Conservation (phyloP, 345 rosid genomes). For the Aegle marmelos region DNA sequence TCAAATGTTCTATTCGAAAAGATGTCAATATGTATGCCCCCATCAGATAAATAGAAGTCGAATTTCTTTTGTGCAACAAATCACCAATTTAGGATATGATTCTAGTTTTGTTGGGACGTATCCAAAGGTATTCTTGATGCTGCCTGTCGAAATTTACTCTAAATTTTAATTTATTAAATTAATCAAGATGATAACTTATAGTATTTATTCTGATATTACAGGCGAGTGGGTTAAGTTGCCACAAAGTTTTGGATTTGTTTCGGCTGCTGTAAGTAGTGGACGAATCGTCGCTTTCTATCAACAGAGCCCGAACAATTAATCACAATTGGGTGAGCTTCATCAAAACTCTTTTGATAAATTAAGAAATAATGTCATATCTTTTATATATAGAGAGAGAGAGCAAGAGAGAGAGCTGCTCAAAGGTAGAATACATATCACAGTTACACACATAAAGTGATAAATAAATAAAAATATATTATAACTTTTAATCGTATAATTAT, state of each 20-base stretch:
- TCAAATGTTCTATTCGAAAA: too few relatives aligned
- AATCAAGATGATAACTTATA: not conserved
- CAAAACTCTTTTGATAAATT: not conserved
- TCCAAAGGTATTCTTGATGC: not conserved
- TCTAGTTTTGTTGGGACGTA: not conserved
- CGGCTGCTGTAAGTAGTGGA: not conserved
- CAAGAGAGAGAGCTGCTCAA: too few relatives aligned
- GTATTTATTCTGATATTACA: not conserved
- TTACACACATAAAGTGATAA: too few relatives aligned
- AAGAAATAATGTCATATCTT: not conserved
- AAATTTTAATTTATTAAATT: not conserved
- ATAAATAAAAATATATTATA: too few relatives aligned
- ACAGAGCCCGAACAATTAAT: not conserved
- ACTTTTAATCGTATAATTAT: too few relatives aligned
- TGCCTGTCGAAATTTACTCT: not conserved
- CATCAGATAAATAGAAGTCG: not conserved
- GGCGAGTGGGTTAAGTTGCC: slow-evolving; percentile 8
- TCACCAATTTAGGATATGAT: not conserved
- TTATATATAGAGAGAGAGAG: too few relatives aligned
- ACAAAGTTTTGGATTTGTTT: not conserved
- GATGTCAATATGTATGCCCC: not conserved
- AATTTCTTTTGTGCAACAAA: not conserved
- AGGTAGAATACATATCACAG: too few relatives aligned
- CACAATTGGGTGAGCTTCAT: not conserved
- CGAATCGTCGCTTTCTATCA: not conserved